Evolutionary conservation across 2,329 filamentous ascomycete species (phyloP).

Genomic region (Pleomassaria siparia): DNA sequence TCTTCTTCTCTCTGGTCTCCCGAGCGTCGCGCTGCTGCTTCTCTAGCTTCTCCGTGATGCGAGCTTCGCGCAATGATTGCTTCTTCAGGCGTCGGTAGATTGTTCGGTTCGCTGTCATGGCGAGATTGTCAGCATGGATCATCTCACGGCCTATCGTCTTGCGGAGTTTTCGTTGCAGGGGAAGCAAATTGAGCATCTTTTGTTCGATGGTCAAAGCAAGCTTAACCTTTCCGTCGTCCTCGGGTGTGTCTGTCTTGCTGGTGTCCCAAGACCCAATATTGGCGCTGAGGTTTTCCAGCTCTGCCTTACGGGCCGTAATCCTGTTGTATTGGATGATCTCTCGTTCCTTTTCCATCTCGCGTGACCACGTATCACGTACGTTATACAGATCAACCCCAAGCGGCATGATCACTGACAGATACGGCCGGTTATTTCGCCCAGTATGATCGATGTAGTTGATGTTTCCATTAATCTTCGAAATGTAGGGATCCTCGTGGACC

Average conservation of each 20-base stretch:
- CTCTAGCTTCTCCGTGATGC: slow-evolving; percentile 97
- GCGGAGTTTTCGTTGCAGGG: slow-evolving; percentile 83
- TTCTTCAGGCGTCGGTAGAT: slow-evolving; percentile 95
- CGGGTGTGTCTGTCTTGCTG: slow-evolving; percentile 64
- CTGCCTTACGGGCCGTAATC: slow-evolving; percentile 79
- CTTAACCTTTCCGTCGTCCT: slow-evolving; percentile 77
- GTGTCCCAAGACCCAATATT: slow-evolving; percentile 88
- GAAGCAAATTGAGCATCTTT: slow-evolving; percentile 84
- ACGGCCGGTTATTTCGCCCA: slow-evolving; percentile 71
- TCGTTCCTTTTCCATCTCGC: slow-evolving; percentile 76
- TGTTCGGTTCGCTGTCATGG: slow-evolving; percentile 93
- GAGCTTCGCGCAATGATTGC: slow-evolving; percentile 89
- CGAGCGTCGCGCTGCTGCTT: slow-evolving; percentile 97
- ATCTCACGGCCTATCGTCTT: slow-evolving; percentile 88
- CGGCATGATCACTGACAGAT: slow-evolving; percentile 86
- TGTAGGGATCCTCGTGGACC: slow-evolving; percentile 51
- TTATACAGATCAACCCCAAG: slow-evolving; percentile 73
- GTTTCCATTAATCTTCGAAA: slow-evolving; percentile 46
- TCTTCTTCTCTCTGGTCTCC: slow-evolving; percentile 96
- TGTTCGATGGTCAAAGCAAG: slow-evolving; percentile 91
- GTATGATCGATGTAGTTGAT: slow-evolving; percentile 83
- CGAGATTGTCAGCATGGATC: slow-evolving; percentile 92
- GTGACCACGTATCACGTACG: slow-evolving; percentile 34
- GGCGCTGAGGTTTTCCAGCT: slow-evolving; percentile 79
- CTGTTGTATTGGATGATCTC: slow-evolving; percentile 89